A percentile compares a stretch with the other conserved stretches of the same genome.
phyloP scores from a whole-genome alignment of 257 asterid species.

The Leonotis leonurus region DNA sequence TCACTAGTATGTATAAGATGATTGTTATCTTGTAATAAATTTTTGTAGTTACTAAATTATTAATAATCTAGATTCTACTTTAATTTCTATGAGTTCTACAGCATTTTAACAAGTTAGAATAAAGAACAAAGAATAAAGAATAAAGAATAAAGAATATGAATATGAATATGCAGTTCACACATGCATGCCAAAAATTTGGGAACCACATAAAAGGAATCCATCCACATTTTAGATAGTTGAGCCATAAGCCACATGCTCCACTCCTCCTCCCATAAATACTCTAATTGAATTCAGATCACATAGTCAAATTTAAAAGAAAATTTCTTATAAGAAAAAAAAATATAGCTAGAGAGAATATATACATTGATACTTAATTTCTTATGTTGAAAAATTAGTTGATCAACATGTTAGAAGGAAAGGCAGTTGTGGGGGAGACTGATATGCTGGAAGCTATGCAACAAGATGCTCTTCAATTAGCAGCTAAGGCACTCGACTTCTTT shows the following conservation, averaged over 20 bases:
- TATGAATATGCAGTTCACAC: slow-evolving; percentile 30
- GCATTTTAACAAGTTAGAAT: no score
- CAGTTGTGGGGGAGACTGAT: slow-evolving; percentile 73
- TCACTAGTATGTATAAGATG: no score
- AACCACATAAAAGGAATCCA: slow-evolving; percentile 50
- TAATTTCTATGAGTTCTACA: no score
- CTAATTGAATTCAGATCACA: neutral
- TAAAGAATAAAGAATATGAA: slow-evolving; percentile 7
- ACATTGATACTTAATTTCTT: neutral
- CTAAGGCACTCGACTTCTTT: slow-evolving; percentile 81
- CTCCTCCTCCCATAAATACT: slow-evolving; percentile 15
- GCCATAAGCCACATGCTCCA: slow-evolving; percentile 2
- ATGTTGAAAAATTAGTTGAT: neutral
- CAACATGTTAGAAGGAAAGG: slow-evolving; percentile 77
- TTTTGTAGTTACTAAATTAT: no score
- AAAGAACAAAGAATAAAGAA: no score
- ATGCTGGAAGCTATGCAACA: slow-evolving; percentile 63
- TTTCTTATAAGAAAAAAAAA: neutral
- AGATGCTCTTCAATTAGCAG: slow-evolving; percentile 72
- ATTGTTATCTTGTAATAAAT: no score
- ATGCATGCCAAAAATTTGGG: slow-evolving; percentile 17
- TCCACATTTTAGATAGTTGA: slow-evolving; percentile 12
- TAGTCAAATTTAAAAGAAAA: neutral
- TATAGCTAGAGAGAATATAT: neutral
- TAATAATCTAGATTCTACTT: no score